A percentile compares a stretch with the other conserved stretches of the same genome.
These are phyloP conservation scores for Calocybe cyanea DNA, from an alignment of 768 basidiomycete species.

Conservation along the genomic window DNA sequence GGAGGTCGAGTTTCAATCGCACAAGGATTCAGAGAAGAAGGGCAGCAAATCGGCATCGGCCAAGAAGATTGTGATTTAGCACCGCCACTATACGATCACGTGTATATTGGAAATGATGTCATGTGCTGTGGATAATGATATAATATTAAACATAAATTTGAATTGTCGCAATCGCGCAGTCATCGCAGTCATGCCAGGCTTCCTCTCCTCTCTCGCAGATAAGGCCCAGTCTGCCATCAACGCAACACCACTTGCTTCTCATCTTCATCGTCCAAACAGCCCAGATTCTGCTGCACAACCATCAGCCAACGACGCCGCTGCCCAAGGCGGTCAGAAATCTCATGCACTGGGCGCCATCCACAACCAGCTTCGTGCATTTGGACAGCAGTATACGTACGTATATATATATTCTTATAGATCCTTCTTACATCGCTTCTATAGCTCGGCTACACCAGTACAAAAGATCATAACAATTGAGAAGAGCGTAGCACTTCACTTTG, in stretches of 20 bases:
- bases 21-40: conserved; percentile 95
- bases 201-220: conserved; percentile 66
- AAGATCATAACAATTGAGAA: conserved; percentile 78
- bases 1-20: conserved; percentile 91
- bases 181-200: conserved; percentile 39
- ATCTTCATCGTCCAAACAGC: conserved; percentile 42
- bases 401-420: background rate
- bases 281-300: conserved; percentile 37
- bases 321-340: conserved; percentile 41
- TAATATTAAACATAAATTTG: conserved; percentile 11
- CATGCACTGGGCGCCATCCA: conserved; percentile 61
- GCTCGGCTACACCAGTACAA: conserved; percentile 63
- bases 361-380: conserved; percentile 67
- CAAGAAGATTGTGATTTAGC: conserved; percentile 71
- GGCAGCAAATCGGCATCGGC: conserved; percentile 52
- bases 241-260: conserved; percentile 53
- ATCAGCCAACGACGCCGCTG: conserved; percentile 38
- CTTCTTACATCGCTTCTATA: conserved; percentile 20
- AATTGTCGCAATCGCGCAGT: conserved; percentile 10
- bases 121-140: background rate
- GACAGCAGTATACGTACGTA: conserved; percentile 66
- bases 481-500: conserved; percentile 72
- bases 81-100: conserved; percentile 11
- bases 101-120: conserved; percentile 5
- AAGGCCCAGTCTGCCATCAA: conserved; percentile 74